phyloP scores from a whole-genome alignment of 768 basidiomycete genomes.

The Flagelloscypha sp. region DNA sequence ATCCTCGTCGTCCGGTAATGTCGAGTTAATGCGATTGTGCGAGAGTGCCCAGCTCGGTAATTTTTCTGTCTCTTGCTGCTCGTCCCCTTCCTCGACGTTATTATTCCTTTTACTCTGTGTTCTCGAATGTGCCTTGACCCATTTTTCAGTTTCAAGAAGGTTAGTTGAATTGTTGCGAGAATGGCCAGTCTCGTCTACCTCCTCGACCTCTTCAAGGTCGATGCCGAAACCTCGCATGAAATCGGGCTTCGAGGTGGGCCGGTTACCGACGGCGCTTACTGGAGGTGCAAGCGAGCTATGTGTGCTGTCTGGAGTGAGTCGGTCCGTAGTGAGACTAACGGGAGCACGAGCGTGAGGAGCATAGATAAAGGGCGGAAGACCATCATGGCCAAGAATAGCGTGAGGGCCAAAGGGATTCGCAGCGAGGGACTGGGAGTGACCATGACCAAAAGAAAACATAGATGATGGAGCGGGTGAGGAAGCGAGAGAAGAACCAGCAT shows the following conservation, averaged over 20 bases:
- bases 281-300: conserved; percentile 43
- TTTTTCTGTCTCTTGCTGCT: conserved; percentile 3
- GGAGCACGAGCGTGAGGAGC: conserved; percentile 53
- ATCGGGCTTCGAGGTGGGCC: conserved; percentile 54
- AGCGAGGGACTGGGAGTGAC: conserved; percentile 67
- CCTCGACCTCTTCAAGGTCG: conserved; percentile 70
- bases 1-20: too few relatives aligned
- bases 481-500: conserved; percentile 13
- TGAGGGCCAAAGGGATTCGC: conserved; percentile 62
- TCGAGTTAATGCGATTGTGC: too few relatives aligned
- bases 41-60: conserved; percentile 15
- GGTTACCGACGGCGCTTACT: conserved; percentile 32
- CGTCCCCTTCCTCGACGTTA: conserved; percentile 20
- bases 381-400: conserved; percentile 47
- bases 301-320: too few relatives aligned
- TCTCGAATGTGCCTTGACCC: too few relatives aligned
- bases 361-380: conserved; percentile 29
- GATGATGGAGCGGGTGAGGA: conserved; percentile 26
- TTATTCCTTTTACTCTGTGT: too few relatives aligned
- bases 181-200: conserved; percentile 54
- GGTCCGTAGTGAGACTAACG: conserved; percentile 29
- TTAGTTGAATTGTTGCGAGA: too few relatives aligned
- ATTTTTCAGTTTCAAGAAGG: too few relatives aligned
- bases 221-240: conserved; percentile 75
- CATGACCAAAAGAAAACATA: conserved; percentile 66